These are phyloP conservation scores for Macroventuria anomochaeta DNA, from an alignment of 2,329 filamentous ascomycete genomes.

Conservation along the genomic window DNA sequence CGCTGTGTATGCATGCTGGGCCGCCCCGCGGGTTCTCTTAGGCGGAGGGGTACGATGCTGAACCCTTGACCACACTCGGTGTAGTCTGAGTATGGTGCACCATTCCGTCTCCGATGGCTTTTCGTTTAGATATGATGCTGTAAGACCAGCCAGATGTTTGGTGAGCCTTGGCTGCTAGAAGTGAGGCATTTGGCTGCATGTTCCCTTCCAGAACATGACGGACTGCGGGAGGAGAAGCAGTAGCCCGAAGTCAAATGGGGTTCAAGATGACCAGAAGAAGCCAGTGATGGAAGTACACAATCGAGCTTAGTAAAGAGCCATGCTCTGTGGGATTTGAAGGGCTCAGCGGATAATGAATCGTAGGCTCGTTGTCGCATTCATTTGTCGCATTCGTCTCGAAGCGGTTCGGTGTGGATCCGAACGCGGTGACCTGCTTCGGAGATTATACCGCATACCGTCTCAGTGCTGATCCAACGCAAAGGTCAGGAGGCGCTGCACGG, in stretches of 20 bases:
- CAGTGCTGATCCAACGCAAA: conserved; percentile 13
- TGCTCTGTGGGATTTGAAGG: neutral
- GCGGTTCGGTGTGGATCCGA: neutral
- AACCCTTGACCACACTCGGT: conserved; percentile 2
- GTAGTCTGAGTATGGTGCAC: neutral
- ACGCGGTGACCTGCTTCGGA: conserved; percentile 5
- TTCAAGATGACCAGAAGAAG: neutral
- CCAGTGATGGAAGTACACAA: neutral
- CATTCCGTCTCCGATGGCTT: neutral
- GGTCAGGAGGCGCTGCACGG: conserved; percentile 12
- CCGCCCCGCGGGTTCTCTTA: conserved; percentile 7
- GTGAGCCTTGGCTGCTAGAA: conserved; percentile 4
- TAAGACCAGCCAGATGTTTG: neutral
- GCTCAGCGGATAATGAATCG: neutral
- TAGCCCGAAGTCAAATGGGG: neutral
- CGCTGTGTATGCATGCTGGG: conserved; percentile 9
- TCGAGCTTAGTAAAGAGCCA: neutral
- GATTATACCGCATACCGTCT: conserved; percentile 3
- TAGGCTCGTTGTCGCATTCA: neutral
- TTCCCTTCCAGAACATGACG: conserved; percentile 1
- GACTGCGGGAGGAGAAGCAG: neutral
- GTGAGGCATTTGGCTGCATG: conserved; percentile 12
- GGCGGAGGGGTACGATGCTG: conserved; percentile 7
- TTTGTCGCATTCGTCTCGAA: neutral
- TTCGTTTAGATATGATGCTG: neutral